phyloP scores from a whole-genome alignment of 2,329 filamentous ascomycete genomes.

The Myriosclerotinia duriaeana region DNA sequence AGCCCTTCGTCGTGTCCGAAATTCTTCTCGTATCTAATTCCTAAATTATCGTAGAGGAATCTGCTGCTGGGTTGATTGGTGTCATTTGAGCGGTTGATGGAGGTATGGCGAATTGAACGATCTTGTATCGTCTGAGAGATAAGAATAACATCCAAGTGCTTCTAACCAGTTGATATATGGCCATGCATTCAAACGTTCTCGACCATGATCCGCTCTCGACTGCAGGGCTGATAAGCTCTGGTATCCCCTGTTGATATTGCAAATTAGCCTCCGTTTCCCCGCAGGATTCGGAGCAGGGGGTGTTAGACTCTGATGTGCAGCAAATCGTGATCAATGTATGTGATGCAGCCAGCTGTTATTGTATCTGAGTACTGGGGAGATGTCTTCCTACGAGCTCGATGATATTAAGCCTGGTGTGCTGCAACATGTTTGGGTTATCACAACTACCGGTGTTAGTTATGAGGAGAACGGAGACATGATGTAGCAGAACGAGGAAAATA shows the following conservation, averaged over 20 bases:
- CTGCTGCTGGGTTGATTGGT: slow-evolving; percentile 10
- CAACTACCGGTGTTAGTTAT: neutral
- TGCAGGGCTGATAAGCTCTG: neutral
- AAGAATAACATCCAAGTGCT: neutral
- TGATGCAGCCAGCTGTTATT: neutral
- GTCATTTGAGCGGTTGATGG: neutral
- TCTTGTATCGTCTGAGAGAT: neutral
- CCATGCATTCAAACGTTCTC: neutral
- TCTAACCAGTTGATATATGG: neutral
- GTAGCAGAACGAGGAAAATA: neutral
- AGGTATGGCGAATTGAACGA: no score
- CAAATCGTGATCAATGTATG: neutral
- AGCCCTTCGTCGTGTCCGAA: slow-evolving; percentile 19
- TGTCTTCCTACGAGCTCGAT: slow-evolving; percentile 1
- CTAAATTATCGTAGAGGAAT: slow-evolving; percentile 17
- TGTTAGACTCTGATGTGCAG: neutral
- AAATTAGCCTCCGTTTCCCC: neutral
- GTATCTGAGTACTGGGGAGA: neutral
- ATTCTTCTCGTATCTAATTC: slow-evolving; percentile 8
- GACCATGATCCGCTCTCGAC: neutral
- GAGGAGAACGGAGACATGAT: neutral
- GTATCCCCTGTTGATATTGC: slow-evolving; percentile 1
- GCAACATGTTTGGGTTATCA: neutral
- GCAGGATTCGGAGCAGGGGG: neutral
- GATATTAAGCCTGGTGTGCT: neutral